Conservation (phyloP, 495 filamentous ascomycete species). For the Penicillium pulvis region DNA sequence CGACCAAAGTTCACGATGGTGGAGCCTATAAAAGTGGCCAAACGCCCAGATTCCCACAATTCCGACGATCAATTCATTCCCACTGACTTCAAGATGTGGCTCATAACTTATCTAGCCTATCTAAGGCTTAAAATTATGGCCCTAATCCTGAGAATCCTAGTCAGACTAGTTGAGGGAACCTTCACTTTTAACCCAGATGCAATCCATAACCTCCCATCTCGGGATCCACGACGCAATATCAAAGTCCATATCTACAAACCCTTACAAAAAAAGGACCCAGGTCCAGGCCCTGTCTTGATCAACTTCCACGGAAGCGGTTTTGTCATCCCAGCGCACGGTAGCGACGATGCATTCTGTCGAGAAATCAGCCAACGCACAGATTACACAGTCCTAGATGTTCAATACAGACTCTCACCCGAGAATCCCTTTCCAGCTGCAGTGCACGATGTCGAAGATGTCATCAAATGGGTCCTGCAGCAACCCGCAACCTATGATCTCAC, state of each 20-base stretch:
- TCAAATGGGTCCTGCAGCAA: slow-evolving; percentile 19
- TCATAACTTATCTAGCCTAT: slow-evolving; percentile 2
- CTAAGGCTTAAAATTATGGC: slow-evolving; percentile 4
- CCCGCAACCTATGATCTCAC: slow-evolving; percentile 20
- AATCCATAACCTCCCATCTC: slow-evolving; percentile 8
- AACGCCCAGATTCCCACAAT: neutral
- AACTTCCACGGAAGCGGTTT: slow-evolving; percentile 38
- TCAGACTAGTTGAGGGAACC: slow-evolving; percentile 1
- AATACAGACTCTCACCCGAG: slow-evolving; percentile 73
- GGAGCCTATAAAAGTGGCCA: neutral
- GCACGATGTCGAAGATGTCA: slow-evolving; percentile 57
- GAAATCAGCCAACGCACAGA: slow-evolving; percentile 22
- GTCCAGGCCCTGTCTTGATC: slow-evolving; percentile 27
- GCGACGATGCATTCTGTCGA: slow-evolving; percentile 35
- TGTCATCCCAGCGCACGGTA: slow-evolving; percentile 32
- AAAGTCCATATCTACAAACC: slow-evolving; percentile 13
- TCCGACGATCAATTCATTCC: neutral
- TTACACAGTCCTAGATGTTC: slow-evolving; percentile 43
- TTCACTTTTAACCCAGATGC: slow-evolving; percentile 4
- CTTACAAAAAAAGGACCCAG: neutral
- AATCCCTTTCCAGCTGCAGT: slow-evolving; percentile 67
- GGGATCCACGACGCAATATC: slow-evolving; percentile 1
- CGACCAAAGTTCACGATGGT: neutral
- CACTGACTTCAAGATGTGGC: neutral
- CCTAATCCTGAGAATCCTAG: slow-evolving; percentile 1